These are phyloP conservation scores for Ceratocystis ficicola DNA, from an alignment of 2,329 filamentous ascomycete genomes.

Conservation along the genomic window DNA sequence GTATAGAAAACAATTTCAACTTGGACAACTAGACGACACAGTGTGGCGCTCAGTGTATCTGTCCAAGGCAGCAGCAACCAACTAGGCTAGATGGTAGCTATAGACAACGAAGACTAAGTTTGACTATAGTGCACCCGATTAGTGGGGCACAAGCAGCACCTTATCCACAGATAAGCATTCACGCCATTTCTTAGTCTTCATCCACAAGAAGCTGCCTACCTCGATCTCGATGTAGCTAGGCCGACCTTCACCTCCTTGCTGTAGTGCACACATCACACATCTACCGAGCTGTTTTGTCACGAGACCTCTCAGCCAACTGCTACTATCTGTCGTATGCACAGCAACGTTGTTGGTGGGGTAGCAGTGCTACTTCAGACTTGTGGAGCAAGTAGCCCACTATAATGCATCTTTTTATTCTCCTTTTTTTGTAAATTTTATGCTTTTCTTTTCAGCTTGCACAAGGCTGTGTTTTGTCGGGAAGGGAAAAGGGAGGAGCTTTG, in stretches of 20 bases:
- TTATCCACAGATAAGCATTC: background rate
- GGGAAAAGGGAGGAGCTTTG: background rate
- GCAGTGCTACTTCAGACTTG: constrained; percentile 1
- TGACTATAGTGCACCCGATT: background rate
- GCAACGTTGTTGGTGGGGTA: constrained; percentile 20
- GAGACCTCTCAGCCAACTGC: background rate
- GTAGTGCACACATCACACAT: no score
- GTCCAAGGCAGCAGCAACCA: background rate
- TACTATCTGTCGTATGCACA: constrained; percentile 15
- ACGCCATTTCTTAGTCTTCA: background rate
- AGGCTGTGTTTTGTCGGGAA: constrained; percentile 4
- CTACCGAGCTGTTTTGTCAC: background rate
- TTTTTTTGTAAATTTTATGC: background rate
- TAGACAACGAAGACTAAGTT: background rate
- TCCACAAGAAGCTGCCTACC: background rate
- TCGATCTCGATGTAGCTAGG: no score
- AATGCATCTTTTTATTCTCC: background rate
- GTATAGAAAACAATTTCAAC: background rate
- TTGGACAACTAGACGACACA: no score
- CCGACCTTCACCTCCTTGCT: no score
- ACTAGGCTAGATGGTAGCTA: background rate
- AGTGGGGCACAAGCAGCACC: background rate
- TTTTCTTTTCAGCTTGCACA: constrained; percentile 5
- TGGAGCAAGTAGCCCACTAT: background rate
- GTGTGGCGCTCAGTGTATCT: background rate